Base-by-base conservation (phyloP, 169 alveolate species). In the Theileria equi region DNA sequence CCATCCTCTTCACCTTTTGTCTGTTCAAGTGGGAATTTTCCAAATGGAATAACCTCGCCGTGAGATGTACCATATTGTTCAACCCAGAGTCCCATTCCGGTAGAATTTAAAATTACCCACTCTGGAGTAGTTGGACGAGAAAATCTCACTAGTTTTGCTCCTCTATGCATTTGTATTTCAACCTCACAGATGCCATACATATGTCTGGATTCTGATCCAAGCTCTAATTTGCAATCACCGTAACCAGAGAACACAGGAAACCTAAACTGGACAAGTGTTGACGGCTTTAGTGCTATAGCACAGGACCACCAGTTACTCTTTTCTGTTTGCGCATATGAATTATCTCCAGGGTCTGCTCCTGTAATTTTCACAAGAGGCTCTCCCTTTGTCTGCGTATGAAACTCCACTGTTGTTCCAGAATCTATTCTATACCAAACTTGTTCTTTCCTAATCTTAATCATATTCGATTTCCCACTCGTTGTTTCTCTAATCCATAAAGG, bases 361-460 rank as follows among this genome's bases (percentile, higher is more conserved):
- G 93, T 83, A 41, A 89, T 61, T 62, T 82, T 81, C 35, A 89
- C 43, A 44, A 71, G 32, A 19, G 71, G 67, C 60, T 88, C 89
- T 5, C 86, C 76, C 62, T 88, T 86, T 23, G 66, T 76, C 60
- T 89, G 94, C 19, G 94, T 84, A 64, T 89, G 94, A 60, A 89
- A 83, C 66, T 89, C 94, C 7, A 89, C 61, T n/a, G 81, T 66
- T 23, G 50, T 57, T 29, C 93, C 94, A 1, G 92, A 89, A 44
- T 82, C 80, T 25, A 89, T 29, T 40, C 50, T 47, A 41, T 78
- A 72, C 65, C 78, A 89, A 7, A 50, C 11, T 50, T 43, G 45
- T 26, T 55, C 68, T 21, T 62, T 66, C 48, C 67, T 66, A 49
- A 67, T 66, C 48, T 77, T 77, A 34, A 67, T 67, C 41, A 66